Base-by-base conservation (phyloP, 2,329 filamentous ascomycete genomes). In the Fusarium sp. region DNA sequence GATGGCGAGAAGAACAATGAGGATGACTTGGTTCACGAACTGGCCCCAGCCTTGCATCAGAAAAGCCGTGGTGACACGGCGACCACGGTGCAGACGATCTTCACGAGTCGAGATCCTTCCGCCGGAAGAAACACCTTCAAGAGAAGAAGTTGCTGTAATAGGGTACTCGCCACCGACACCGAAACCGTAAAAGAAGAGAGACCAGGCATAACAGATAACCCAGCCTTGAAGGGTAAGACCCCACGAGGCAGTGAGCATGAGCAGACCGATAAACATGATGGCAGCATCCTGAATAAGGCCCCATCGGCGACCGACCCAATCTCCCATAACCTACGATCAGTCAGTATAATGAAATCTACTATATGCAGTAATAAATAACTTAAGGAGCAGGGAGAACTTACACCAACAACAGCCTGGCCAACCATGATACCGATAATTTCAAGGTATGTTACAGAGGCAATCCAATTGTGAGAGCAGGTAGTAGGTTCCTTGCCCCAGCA, bases 31-130 rank as follows among this genome's bases (percentile, higher is more conserved):
- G 89, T 98, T 98, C 86, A 94, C 87, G 82, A 98, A 94, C 83
- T 98, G 96, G 75, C 96, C 96, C 96, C 96, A 98, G 62, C 96
- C 96, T 84, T 98, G 96, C 96, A 98, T 98, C 84, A 98, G 84
- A 87, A 98, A 98, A 66, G 96, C 95, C 82, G 93, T 94, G 75
- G 95, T 98, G 81, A 98, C 96, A 83, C 97, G 97, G 80, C 96
- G 94, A 74, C 96, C 96, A 84, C 96, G 94, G 86, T 98, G 96
- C 60, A 98, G 91, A 81, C 96, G 94, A 82, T 98, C 96, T 61
- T 98, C 94, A 72, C 92, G 92, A 66, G 95, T 98, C 12, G 96
- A 98, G 61, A 98, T 85, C 82, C 92, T 95, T 71, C 96, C 95
- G 42, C 94, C 85, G n/a, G 93, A 91, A 51, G 95, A 92, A 22